These are phyloP conservation scores for Colletotrichum eremochloae DNA, from an alignment of 2,329 filamentous ascomycete species.

Conservation along the genomic window DNA sequence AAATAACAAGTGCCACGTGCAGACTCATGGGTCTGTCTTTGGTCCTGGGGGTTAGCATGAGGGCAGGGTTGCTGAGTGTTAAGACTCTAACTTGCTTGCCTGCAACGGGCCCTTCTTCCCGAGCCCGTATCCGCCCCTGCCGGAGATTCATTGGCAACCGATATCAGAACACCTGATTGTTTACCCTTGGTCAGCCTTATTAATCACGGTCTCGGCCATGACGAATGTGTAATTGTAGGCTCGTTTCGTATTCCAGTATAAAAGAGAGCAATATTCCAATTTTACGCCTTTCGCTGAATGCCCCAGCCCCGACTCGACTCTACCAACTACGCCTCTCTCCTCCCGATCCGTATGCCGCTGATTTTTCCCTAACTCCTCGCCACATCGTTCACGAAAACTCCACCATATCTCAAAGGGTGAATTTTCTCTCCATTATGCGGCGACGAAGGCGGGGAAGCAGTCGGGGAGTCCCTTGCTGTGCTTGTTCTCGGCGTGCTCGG, in stretches of 20 bases:
- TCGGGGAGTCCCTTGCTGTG: conserved; percentile 79
- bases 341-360: conserved; percentile 2
- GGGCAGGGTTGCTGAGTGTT: not conserved
- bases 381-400: not conserved
- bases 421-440: conserved; percentile 21
- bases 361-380: conserved; percentile 9
- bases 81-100: not conserved
- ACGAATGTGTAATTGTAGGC: conserved; percentile 17
- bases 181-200: too few species aligned
- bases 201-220: not conserved
- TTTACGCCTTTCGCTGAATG: conserved; percentile 42
- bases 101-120: not conserved
- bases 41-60: not conserved
- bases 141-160: not conserved
- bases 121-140: not conserved
- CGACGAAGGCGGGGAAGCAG: conserved; percentile 73
- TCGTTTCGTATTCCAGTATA: conserved; percentile 31
- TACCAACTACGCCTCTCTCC: conserved; percentile 9
- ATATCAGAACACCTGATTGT: too few species aligned
- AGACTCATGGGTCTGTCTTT: not conserved
- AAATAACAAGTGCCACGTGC: not conserved
- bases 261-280: conserved; percentile 39
- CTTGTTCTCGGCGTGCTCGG: conserved; percentile 81
- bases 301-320: conserved; percentile 24
- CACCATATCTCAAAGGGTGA: too few species aligned